Evolutionary conservation across 345 rosid genomes (phyloP), one percentile per base, ranked within the genome.

Genomic region (Tarenaya hassleriana): DNA sequence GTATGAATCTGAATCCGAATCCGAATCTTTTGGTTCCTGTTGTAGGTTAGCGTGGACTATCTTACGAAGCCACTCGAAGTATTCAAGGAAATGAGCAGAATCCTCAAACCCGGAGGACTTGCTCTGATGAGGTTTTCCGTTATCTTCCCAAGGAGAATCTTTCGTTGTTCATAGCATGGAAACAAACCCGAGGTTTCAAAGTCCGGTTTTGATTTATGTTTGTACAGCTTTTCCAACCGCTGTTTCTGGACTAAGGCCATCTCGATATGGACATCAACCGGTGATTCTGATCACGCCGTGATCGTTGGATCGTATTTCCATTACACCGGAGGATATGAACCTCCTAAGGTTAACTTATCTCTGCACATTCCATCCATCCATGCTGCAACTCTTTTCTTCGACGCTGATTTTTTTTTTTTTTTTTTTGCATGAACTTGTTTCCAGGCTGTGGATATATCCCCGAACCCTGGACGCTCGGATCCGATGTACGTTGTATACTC

Each of bases 271-370:
- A 87, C 96, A 46, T 87, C 98, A n/a, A 87, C 83, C 0, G 80
- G 96, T 1, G 98, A 87, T 16, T 69, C 89, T 19, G 92, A 91
- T 56, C 98, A 87, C 52, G 83, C 66, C 31, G 11, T 87, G 75
- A 91, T 91, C 58, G 94, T 87, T 0, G 95, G 95, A 16, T 78
- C 95, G 10, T 82, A 87, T 63, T 82, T 87, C 70, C 96, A 87
- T 71, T 91, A 84, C 59, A 81, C 92, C 0, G 85, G 92, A 31
- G 96, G 96, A 51, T 91, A 73, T 59, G 92, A 91, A 71, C 78
- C 95, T 65, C 96, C 96, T 66, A 77, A 79, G 89, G 98, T 82
- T n/a, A n/a, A n/a, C n/a, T n/a, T n/a, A n/a, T n/a, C n/a, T n/a
- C n/a, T n/a, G n/a, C n/a, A n/a, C n/a, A n/a, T n/a, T n/a, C n/a